Conservation (phyloP, 2,329 filamentous ascomycete genomes). For the Fonsecaea monophora region DNA sequence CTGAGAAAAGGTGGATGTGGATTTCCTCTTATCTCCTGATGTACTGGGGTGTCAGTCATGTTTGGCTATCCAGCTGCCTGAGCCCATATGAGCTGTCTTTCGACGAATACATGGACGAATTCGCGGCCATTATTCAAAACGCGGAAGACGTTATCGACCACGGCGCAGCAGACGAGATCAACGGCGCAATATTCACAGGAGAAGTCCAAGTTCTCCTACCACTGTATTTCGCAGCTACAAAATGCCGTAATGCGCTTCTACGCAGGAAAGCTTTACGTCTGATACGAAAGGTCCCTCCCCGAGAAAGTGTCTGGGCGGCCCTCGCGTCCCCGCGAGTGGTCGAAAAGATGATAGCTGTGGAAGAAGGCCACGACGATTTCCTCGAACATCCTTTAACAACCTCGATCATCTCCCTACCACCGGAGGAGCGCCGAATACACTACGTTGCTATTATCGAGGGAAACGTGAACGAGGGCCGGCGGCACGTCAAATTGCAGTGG, state of each 20-base stretch:
- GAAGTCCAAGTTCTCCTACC: constrained; percentile 45
- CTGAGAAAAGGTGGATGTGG: constrained; percentile 20
- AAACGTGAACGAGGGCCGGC: neutral
- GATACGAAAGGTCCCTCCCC: constrained; percentile 27
- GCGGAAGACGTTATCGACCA: constrained; percentile 22
- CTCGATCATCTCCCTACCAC: neutral
- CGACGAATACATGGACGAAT: constrained; percentile 26
- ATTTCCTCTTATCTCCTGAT: constrained; percentile 29
- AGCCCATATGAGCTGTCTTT: constrained; percentile 22
- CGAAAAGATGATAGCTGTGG: constrained; percentile 26
- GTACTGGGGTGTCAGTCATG: constrained; percentile 30
- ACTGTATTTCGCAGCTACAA: constrained; percentile 45
- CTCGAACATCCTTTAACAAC: constrained; percentile 1
- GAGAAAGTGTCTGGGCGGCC: constrained; percentile 31
- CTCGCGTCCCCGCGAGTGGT: constrained; percentile 20
- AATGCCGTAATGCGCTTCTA: constrained; percentile 45
- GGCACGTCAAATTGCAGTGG: constrained; percentile 23
- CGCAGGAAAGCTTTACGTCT: constrained; percentile 40
- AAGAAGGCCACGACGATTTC: constrained; percentile 21
- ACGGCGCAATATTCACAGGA: constrained; percentile 32
- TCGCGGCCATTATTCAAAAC: constrained; percentile 26
- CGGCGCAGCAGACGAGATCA: neutral
- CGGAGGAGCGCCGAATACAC: constrained; percentile 26
- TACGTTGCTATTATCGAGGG: constrained; percentile 22
- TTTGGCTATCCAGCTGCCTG: constrained; percentile 27